Evolutionary conservation across 352 stramenopile genomes (phyloP).

Genomic region (Phytophthora pisi): DNA sequence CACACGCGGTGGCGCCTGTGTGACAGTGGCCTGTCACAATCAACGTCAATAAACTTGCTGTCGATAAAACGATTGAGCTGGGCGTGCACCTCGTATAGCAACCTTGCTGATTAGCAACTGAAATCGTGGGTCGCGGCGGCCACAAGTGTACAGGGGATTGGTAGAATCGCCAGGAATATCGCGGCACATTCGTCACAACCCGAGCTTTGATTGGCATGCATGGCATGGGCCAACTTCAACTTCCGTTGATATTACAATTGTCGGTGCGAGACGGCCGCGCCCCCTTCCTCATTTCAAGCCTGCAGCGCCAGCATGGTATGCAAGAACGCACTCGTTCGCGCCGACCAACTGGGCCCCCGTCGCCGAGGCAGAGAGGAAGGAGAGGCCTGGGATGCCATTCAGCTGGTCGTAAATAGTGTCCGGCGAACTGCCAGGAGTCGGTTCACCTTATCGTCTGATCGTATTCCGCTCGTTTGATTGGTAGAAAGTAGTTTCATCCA

Average conservation of each 20-base stretch:
- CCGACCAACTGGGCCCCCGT: neutral
- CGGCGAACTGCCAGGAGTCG: slow-evolving; percentile 3
- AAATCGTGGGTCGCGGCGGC: no score
- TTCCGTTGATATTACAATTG: neutral
- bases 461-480: neutral
- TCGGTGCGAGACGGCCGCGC: neutral
- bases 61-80: no score
- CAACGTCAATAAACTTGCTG: no score
- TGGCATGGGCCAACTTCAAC: neutral
- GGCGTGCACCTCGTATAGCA: no score
- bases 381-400: slow-evolving; percentile 5
- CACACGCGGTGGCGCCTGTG: no score
- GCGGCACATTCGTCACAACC: no score
- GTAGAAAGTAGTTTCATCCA: slow-evolving; percentile 11
- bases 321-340: neutral
- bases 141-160: no score
- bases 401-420: slow-evolving; percentile 11
- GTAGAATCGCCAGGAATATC: no score
- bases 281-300: neutral
- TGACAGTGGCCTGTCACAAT: no score
- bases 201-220: neutral
- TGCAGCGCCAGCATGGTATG: neutral
- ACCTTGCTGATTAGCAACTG: no score
- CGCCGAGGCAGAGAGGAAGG: neutral
- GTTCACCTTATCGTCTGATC: slow-evolving; percentile 12